Evolutionary conservation across 805 yeast genomes (phyloP).

Genomic region (Wickerhamiella occidentalis): DNA sequence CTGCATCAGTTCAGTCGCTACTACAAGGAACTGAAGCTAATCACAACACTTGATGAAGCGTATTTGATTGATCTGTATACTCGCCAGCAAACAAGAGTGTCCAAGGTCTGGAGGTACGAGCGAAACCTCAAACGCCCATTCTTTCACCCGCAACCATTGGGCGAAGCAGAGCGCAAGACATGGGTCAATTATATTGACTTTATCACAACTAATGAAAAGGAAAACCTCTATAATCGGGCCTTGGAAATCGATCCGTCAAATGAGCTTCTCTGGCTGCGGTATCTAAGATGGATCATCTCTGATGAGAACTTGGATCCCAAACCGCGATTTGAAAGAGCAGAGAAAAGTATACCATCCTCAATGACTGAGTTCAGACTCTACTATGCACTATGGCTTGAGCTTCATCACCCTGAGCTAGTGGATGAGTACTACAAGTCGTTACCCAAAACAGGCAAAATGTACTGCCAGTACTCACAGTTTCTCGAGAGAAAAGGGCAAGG

Average conservation of each 20-base stretch:
- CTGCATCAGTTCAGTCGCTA: constrained; percentile 78
- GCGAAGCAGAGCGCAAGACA: constrained; percentile 33
- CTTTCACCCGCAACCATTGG: constrained; percentile 40
- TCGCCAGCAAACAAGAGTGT: constrained; percentile 39
- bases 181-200: constrained; percentile 58
- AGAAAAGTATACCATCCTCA: constrained; percentile 26
- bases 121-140: constrained; percentile 42
- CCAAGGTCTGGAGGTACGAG: constrained; percentile 62
- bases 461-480: constrained; percentile 1
- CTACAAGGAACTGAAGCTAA: constrained; percentile 34
- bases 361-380: constrained; percentile 23
- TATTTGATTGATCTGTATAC: constrained; percentile 42
- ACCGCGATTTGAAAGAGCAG: constrained; percentile 41
- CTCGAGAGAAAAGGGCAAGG: not conserved
- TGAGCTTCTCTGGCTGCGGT: constrained; percentile 58
- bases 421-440: constrained; percentile 17
- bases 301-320: constrained; percentile 18
- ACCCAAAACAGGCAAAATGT: not conserved
- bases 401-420: constrained; percentile 18
- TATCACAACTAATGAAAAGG: constrained; percentile 34
- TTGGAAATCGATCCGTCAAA: constrained; percentile 41
- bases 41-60: constrained; percentile 27
- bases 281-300: constrained; percentile 40
- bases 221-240: constrained; percentile 56
- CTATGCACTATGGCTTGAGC: constrained; percentile 26